Percentiles rank a stretch among this genome's conserved stretches.
phyloP scores from a whole-genome alignment of 164 flowering plant species.

The Santalum album region DNA sequence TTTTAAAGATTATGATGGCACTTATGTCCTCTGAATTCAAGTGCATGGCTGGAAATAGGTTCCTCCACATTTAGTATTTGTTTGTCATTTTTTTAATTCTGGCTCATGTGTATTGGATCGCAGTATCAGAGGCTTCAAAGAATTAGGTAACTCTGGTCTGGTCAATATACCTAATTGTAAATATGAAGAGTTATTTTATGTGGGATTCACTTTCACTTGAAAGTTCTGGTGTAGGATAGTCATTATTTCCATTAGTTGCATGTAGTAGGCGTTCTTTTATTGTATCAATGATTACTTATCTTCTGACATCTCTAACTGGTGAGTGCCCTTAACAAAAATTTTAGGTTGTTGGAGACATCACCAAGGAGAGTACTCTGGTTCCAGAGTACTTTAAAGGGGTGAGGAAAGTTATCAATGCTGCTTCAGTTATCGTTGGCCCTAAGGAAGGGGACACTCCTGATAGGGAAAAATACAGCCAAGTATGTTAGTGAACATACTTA shows the following conservation, averaged over 20 bases:
- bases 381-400: conserved; percentile 89
- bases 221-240: background rate
- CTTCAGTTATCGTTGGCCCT: conserved; percentile 92
- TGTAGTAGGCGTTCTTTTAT: background rate
- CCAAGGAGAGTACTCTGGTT: conserved; percentile 58
- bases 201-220: background rate
- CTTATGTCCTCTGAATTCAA: too few relatives aligned
- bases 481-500: conserved; percentile 17
- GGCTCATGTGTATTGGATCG: too few relatives aligned
- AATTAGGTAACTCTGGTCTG: too few relatives aligned
- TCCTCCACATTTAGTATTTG: too few relatives aligned
- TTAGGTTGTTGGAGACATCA: conserved; percentile 86
- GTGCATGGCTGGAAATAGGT: too few relatives aligned
- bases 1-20: too few relatives aligned
- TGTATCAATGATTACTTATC: too few relatives aligned
- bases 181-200: background rate
- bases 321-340: background rate
- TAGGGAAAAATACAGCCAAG: conserved; percentile 91
- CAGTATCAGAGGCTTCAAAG: too few relatives aligned
- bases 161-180: background rate
- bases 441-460: conserved; percentile 99
- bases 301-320: background rate
- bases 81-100: too few relatives aligned
- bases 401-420: conserved; percentile 77
- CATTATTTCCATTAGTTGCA: background rate